Evolutionary conservation across 78 protist species (phyloP).

Genomic region (Cyanophora paradoxa): DNA sequence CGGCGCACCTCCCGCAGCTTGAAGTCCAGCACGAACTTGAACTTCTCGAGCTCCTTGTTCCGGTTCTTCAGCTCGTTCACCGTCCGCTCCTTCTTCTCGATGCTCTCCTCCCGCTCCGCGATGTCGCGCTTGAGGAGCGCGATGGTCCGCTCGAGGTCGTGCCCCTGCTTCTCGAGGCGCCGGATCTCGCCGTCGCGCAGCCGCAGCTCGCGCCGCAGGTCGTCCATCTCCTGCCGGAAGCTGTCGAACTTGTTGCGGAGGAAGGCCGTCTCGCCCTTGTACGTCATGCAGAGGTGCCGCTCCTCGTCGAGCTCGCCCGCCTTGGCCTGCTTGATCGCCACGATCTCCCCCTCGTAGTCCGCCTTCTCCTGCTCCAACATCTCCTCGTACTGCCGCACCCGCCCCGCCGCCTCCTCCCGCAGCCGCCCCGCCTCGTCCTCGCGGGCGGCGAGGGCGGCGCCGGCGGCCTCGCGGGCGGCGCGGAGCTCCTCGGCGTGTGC

Average conservation of each 20-base stretch:
- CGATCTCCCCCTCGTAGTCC: constrained; percentile 8
- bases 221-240: constrained; percentile 18
- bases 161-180: not conserved
- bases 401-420: not conserved
- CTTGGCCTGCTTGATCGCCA: not conserved
- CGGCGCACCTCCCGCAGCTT: constrained; percentile 59
- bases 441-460: not conserved
- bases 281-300: not conserved
- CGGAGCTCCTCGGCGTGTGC: not conserved
- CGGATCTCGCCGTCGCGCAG: not conserved
- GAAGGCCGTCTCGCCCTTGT: constrained; percentile 33
- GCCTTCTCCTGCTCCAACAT: not conserved
- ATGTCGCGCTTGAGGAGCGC: constrained; percentile 26
- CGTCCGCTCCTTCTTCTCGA: constrained; percentile 55
- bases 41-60: constrained; percentile 78
- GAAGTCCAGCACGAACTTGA: constrained; percentile 75
- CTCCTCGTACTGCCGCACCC: not conserved
- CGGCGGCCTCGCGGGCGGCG: not conserved
- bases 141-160: constrained; percentile 14
- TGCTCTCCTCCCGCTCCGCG: constrained; percentile 58
- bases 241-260: constrained; percentile 30
- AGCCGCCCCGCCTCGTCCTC: constrained; percentile 3
- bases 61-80: constrained; percentile 58
- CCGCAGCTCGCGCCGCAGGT: not conserved
- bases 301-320: not conserved